Conservation (phyloP, 1,284 basidiomycete genomes). For the Pseudozyma sp. region DNA sequence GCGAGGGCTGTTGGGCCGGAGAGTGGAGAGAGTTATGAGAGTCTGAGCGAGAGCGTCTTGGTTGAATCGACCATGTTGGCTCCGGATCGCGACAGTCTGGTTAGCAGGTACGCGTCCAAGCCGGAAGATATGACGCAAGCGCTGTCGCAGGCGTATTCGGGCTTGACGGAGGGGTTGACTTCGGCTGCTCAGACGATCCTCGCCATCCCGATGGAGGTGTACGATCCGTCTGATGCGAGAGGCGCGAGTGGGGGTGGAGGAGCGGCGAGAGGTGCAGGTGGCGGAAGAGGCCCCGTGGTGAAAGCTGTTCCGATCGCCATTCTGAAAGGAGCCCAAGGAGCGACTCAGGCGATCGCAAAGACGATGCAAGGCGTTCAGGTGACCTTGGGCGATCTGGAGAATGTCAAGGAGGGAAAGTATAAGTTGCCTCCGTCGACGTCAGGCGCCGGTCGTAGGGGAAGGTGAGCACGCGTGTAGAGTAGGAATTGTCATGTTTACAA, state of each 20-base stretch:
- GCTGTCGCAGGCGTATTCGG: slow-evolving; percentile 87
- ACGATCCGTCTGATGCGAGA: slow-evolving; percentile 76
- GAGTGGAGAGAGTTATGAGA: slow-evolving; percentile 32
- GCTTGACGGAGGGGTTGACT: slow-evolving; percentile 76
- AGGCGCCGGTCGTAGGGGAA: not conserved
- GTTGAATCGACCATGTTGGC: slow-evolving; percentile 12
- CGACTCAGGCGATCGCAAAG: slow-evolving; percentile 93
- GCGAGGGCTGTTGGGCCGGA: slow-evolving; percentile 74
- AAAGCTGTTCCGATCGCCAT: slow-evolving; percentile 96
- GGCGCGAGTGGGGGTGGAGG: slow-evolving; percentile 55
- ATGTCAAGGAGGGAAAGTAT: slow-evolving; percentile 56
- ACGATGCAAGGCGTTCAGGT: slow-evolving; percentile 92
- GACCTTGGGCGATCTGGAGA: slow-evolving; percentile 68
- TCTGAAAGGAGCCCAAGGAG: slow-evolving; percentile 94
- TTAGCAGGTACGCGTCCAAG: slow-evolving; percentile 91
- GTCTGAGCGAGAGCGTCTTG: slow-evolving; percentile 35
- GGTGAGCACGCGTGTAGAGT: not conserved
- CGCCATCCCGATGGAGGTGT: slow-evolving; percentile 98
- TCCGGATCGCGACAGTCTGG: slow-evolving; percentile 49
- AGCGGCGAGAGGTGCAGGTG: slow-evolving; percentile 2
- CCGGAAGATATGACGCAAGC: slow-evolving; percentile 86
- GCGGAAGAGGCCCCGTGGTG: slow-evolving; percentile 76
- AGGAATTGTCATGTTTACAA: not conserved
- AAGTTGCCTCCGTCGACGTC: slow-evolving; percentile 32
- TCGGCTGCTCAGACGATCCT: slow-evolving; percentile 97